Evolutionary conservation across 75 land plant genomes (phyloP).

Genomic region (Pinus tabuliformis): DNA sequence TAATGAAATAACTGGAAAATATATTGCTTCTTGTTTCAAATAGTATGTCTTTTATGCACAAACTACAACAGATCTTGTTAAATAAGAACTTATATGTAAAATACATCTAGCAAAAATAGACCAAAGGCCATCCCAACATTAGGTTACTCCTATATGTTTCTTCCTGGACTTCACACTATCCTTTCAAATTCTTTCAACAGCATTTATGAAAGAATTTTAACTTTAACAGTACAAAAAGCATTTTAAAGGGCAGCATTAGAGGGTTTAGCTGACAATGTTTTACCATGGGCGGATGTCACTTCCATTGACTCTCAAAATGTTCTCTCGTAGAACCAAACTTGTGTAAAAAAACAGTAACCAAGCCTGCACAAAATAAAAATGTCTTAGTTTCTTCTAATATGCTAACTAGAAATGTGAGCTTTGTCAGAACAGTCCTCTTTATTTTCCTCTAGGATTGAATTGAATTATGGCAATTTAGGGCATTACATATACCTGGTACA

Average conservation of each 20-base stretch:
- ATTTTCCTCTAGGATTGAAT: background rate
- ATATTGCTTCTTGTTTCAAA: background rate
- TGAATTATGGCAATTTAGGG: background rate
- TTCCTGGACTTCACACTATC: background rate
- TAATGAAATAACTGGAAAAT: background rate
- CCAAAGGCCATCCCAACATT: too few relatives aligned
- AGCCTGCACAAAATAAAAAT: conserved; percentile 55
- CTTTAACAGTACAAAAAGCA: background rate
- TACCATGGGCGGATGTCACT: conserved; percentile 99
- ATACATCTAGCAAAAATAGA: background rate
- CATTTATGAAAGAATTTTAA: background rate
- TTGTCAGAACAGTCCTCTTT: background rate
- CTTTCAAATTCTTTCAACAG: background rate
- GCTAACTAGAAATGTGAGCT: background rate
- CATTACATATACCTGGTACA: conserved; percentile 68
- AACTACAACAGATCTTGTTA: background rate
- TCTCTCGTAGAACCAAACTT: conserved; percentile 91
- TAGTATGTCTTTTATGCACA: background rate
- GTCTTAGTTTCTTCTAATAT: conserved; percentile 3
- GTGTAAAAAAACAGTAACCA: conserved; percentile 92
- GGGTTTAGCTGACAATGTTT: background rate
- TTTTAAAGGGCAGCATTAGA: background rate
- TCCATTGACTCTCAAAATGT: conserved; percentile 91
- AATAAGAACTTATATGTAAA: background rate
- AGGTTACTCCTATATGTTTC: background rate